A percentile compares a stretch with the other conserved stretches of the same genome.
Evolutionary conservation across 108 stramenopile genomes (phyloP).

Genomic region (Cyclotella cryptica): DNA sequence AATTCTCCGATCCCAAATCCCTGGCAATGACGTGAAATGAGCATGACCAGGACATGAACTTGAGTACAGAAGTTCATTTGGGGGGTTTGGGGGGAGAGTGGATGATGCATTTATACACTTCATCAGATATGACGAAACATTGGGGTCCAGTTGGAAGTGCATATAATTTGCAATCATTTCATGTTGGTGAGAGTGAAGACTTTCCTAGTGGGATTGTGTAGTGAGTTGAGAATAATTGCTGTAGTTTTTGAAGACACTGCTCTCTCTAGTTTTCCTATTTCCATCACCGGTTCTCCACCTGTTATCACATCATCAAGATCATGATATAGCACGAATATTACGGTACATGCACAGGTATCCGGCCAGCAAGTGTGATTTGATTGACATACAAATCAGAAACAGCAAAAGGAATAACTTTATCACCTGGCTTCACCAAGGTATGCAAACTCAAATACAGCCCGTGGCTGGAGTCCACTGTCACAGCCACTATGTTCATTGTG

Average conservation of each 20-base stretch:
- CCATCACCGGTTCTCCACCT: constrained; percentile 89
- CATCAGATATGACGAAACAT: constrained; percentile 91
- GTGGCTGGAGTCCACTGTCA: constrained; percentile 95
- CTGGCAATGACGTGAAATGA: constrained; percentile 86
- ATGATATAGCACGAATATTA: constrained; percentile 67
- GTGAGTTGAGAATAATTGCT: constrained; percentile 94
- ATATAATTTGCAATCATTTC: constrained; percentile 85
- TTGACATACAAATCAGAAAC: constrained; percentile 95
- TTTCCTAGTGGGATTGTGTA: constrained; percentile 99
- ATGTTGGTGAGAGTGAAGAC: constrained; percentile 93
- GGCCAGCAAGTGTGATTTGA: constrained; percentile 91
- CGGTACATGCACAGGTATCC: constrained; percentile 81
- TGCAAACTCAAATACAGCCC: constrained; percentile 88
- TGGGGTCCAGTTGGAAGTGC: constrained; percentile 71
- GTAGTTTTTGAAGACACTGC: constrained; percentile 88
- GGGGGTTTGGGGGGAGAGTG: constrained; percentile 81
- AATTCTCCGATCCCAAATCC: constrained; percentile 92
- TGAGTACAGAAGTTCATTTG: constrained; percentile 9
- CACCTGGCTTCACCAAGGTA: constrained; percentile 84
- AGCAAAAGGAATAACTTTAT: constrained; percentile 95
- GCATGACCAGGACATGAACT: constrained; percentile 78
- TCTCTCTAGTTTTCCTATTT: constrained; percentile 68
- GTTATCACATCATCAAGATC: constrained; percentile 37
- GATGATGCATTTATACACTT: constrained; percentile 98
- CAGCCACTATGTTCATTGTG: constrained; percentile 87